Conservation (phyloP, 139 green algal species). For the Chlorella sorokiniana region DNA sequence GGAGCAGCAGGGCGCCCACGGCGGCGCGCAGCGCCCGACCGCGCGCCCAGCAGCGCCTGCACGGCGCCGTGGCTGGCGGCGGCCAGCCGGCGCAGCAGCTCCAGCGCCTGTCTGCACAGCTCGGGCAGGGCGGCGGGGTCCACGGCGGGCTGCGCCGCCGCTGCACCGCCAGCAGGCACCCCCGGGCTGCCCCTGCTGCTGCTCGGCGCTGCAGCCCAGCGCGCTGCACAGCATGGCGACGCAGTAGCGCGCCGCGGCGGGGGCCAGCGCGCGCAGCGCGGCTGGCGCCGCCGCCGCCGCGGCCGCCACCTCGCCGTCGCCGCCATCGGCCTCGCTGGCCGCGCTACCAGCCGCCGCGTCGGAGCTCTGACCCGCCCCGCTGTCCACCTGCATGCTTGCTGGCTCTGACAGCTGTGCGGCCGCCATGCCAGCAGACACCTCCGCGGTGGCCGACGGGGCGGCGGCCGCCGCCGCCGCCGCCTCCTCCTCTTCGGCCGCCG, state of each 20-base stretch:
- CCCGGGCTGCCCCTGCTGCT: not conserved
- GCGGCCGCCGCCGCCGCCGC: not conserved
- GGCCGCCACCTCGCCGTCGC: not conserved
- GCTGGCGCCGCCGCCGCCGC: not conserved
- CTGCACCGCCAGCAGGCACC: not conserved
- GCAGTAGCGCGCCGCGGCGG: conserved; percentile 8
- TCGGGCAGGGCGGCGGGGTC: conserved; percentile 10
- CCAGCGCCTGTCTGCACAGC: conserved; percentile 11
- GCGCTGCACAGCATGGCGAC: conserved; percentile 36
- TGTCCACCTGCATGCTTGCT: not conserved
- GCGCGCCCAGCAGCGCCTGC: conserved; percentile 8
- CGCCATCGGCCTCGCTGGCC: too few species aligned
- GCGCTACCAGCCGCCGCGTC: too few species aligned
- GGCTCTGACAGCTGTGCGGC: not conserved
- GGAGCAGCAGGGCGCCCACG: conserved; percentile 24
- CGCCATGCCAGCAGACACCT: too few species aligned
- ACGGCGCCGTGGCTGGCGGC: too few species aligned
- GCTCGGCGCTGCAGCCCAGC: conserved; percentile 12
- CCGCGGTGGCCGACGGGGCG: not conserved
- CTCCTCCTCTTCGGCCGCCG: not conserved
- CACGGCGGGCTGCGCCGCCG: too few species aligned
- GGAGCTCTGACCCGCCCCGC: too few species aligned
- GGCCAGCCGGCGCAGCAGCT: conserved; percentile 37
- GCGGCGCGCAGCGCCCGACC: conserved; percentile 15
- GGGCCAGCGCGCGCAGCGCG: conserved; percentile 4